Base-by-base conservation (phyloP, 2,329 filamentous ascomycete species). In the Talaromyces albobiverticillius region DNA sequence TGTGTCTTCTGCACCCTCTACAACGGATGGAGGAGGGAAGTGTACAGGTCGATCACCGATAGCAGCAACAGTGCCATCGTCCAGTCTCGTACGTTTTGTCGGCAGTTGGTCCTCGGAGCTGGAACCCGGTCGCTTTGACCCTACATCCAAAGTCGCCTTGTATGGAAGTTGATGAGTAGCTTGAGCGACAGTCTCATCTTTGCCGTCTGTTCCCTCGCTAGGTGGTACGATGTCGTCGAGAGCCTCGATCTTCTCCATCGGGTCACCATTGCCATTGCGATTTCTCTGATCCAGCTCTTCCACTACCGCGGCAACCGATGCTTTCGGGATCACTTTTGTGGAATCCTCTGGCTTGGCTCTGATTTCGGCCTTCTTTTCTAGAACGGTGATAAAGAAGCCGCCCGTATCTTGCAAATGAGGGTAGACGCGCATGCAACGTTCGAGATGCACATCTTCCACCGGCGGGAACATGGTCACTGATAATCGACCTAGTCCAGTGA, bases 341-440 rank as follows among this genome's bases (percentile, higher is more conserved):
- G 60, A 57, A 43, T 82, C 80, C 71, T 94, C 89, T 20, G 86
- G 85, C 70, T 82, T 88, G 8, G 86, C 87, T 68, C 82, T 88
- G 69, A 95, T 91, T 61, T 96, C 94, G 23, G 84, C 82, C 69
- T 87, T 86, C 80, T 99, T 99, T 77, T 96, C 89, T 16, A 99
- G 76, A 0, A 96, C 92, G 0, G 91, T 88, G 68, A 99, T 96
- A 76, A 99, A 99, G 80, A 99, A 99, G 20, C 88, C 93, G 53
- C 94, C 94, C 3, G 94, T 99, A 64, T 99, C 91, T 73, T 99
- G 94, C 67, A 91, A 82, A 71, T 99, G 94, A 31, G 92, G 89
- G 70, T 97, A 99, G 6, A 99, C 86, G 58, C 94, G 84, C 81
- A 97, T 92, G 73, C 93, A 96, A 57, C 88, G 84, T 64, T 96